Base-by-base conservation (phyloP, 2,329 filamentous ascomycete species). In the Tolypocladium amazonense region DNA sequence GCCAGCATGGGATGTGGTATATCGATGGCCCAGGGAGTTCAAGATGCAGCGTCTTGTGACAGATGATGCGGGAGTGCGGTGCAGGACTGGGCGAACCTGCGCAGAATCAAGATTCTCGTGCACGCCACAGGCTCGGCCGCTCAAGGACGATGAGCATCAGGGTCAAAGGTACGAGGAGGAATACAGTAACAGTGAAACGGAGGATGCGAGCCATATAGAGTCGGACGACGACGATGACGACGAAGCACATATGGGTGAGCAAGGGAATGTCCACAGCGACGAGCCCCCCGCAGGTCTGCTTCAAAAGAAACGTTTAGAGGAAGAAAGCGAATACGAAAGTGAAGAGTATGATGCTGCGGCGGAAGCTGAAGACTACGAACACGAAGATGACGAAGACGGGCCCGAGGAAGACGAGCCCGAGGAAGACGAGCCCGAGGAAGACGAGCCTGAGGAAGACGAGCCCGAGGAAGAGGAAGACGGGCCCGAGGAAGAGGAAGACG, bases 91-190 rank as follows among this genome's bases (percentile, higher is more conserved):
- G 33, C 58, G 60, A 0, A 65, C 67, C 0, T 59, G 62, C 20
- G 71, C 69, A 54, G 8, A 54, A 0, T 23, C 23, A 1, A 4
- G 5, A 0, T 53, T 58, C 15, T 55, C 43, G 18, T 72, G 70
- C 61, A 2, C 35, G 0, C 63, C 64, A 0, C 35, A 23, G 2
- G 64, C 61, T 38, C 62, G 71, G 6, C 70, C 70, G 0, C 5
- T 67, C 18, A 60, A 67, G 1, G 61, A 66, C 2, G 68, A 59
- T 18, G 70, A 73, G 39, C 52, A 57, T 15, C 59, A 62, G 23
- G 20, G 47, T 14, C 61, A 68, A 1, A 61, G 68, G 3, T 68
- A 62, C 12, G 70, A 74, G 38, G 50, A 60, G 4, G 63, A 67
- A 4, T 52, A 56, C 50, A 30, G 33, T 9, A 30, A 56, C 27